Percentiles rank a stretch among this genome's conserved stretches.
Conservation (phyloP, 78 protist genomes). For the Diacronema lutheri region DNA sequence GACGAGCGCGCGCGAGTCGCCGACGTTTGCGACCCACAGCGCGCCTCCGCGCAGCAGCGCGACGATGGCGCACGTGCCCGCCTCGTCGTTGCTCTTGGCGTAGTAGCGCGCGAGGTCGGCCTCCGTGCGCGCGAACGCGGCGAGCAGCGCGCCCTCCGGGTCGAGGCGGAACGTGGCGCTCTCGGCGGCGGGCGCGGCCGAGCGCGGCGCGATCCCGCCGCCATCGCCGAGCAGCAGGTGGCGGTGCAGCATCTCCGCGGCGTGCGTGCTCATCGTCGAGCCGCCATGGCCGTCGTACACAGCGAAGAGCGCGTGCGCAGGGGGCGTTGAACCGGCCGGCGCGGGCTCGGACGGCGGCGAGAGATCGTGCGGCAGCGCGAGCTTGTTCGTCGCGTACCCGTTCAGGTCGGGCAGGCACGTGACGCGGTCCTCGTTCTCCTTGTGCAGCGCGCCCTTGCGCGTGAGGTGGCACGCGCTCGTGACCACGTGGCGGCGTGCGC, state of each 20-base stretch:
- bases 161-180: no score
- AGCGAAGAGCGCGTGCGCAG: not conserved
- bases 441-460: no score
- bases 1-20: conserved; percentile 2
- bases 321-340: not conserved
- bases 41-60: not conserved
- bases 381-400: no score
- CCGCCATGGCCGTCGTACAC: conserved; percentile 23
- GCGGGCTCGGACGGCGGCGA: no score
- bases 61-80: no score
- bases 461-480: no score
- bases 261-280: not conserved
- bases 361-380: no score
- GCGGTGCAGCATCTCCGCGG: not conserved
- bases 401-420: no score
- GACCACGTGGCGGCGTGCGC: no score
- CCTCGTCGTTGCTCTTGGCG: no score
- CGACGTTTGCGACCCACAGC: not conserved
- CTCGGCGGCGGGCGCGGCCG: no score
- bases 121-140: not conserved
- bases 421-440: no score
- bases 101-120: not conserved
- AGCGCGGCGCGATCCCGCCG: not conserved
- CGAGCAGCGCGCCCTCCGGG: not conserved
- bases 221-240: not conserved